Conservation (phyloP, 2,329 filamentous ascomycete species). For the Immersiporthe knoxdaviesiana region DNA sequence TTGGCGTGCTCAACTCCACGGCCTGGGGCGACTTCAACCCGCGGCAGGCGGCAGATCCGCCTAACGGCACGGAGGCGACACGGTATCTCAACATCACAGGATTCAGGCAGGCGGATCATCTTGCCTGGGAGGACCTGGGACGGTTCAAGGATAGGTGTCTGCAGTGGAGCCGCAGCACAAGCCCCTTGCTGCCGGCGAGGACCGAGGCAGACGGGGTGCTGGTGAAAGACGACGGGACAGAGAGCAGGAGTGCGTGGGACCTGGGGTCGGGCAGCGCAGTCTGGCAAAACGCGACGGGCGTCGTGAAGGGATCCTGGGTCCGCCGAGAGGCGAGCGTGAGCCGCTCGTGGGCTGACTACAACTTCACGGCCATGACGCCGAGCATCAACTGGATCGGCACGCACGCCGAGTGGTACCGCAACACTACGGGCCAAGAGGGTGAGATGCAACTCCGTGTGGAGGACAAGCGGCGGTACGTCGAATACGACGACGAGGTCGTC, state of each 20-base stretch:
- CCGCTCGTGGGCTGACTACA: constrained; percentile 56
- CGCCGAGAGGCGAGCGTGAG: constrained; percentile 55
- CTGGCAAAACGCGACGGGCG: constrained; percentile 81
- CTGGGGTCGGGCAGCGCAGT: constrained; percentile 45
- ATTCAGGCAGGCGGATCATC: constrained; percentile 72
- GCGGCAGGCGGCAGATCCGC: constrained; percentile 36
- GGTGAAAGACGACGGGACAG: constrained; percentile 43
- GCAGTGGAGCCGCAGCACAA: constrained; percentile 60
- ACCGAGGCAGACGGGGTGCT: constrained; percentile 43
- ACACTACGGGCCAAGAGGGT: constrained; percentile 75
- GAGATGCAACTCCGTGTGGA: constrained; percentile 71
- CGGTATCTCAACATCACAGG: constrained; percentile 75
- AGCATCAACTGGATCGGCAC: constrained; percentile 65
- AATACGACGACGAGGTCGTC: constrained; percentile 45
- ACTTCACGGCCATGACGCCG: constrained; percentile 67
- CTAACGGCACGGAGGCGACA: constrained; percentile 37
- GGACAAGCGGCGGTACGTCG: constrained; percentile 50
- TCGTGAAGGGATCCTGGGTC: constrained; percentile 76
- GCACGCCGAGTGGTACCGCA: constrained; percentile 70
- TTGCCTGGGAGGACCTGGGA: constrained; percentile 75
- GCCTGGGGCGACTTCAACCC: constrained; percentile 65
- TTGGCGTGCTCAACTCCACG: constrained; percentile 58
- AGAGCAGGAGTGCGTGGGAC: constrained; percentile 35
- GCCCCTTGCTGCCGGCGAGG: constrained; percentile 43
- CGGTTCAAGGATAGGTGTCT: constrained; percentile 68